Evolutionary conservation across 306 rosid genomes (phyloP).

Genomic region (Citrullus mucosospermus): DNA sequence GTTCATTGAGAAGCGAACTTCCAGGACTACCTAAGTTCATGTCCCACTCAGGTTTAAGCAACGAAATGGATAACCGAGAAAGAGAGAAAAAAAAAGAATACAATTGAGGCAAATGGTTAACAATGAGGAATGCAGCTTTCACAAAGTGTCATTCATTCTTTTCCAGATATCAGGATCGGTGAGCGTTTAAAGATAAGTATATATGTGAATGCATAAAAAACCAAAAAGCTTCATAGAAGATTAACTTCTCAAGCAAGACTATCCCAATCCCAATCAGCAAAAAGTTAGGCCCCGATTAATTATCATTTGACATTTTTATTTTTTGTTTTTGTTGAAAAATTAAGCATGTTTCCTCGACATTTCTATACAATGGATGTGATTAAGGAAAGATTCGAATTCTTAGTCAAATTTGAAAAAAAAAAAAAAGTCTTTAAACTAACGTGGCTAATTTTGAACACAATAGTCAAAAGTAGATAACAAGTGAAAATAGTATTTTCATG

Average conservation of each 20-base stretch:
- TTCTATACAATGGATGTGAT: not conserved
- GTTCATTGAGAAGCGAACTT: conserved; percentile 37
- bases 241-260: not conserved
- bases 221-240: not conserved
- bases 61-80: conserved; percentile 3
- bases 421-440: too few relatives aligned
- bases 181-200: not conserved
- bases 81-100: not conserved
- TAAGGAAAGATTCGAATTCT: too few relatives aligned
- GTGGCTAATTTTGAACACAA: not conserved
- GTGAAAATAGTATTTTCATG: not conserved
- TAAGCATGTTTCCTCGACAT: not conserved
- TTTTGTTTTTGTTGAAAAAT: not conserved
- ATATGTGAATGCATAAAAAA: not conserved
- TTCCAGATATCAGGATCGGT: not conserved
- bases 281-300: not conserved
- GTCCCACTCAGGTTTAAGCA: conserved; percentile 13
- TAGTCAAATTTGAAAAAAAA: too few relatives aligned
- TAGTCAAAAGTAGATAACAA: not conserved
- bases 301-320: not conserved
- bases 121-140: not conserved
- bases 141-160: not conserved
- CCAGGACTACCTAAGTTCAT: conserved; percentile 38
- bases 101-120: not conserved
- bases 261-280: not conserved